Evolutionary conservation across 2,329 filamentous ascomycete genomes (phyloP), one percentile per base, ranked within the genome.

Genomic region (Cyanodermella asteris): DNA sequence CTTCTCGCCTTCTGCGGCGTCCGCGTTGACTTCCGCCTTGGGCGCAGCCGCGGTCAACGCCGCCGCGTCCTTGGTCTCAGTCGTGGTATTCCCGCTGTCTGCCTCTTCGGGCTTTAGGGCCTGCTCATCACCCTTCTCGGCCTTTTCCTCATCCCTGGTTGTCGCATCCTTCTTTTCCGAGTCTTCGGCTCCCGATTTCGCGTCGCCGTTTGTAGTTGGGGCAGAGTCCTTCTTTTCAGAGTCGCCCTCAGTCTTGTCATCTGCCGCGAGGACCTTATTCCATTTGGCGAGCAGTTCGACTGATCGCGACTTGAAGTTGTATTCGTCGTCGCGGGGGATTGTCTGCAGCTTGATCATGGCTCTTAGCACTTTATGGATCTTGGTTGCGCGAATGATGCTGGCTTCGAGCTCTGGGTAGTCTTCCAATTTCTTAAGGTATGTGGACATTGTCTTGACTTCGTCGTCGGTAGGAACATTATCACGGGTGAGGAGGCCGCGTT

Each of bases 331-430:
- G 32, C 72, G 72, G 5, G 82, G 82, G 37, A 97, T 91, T 4
- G 61, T 61, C 21, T 72, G 64, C 6, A 97, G 59, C 56, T 91
- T 93, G 40, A 93, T 57, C 36, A 97, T 87, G 4, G 74, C 81
- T 55, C 90, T 91, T 29, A 97, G 62, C 7, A 97, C 84, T 56
- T 97, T 97, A 66, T 94, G 84, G 50, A 97, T 93, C 61, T 94
- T 97, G 33, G 87, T 97, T 9, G 56, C 59, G 34, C 77, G 70
- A 40, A 94, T 91, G 38, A 93, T 87, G 36, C 70, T 69, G 16
- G 76, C 78, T 45, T 94, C 84, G 4, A 94, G 64, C 35, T 91
- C 76, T 2, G 66, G 46, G 59, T 68, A 72, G 6, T 59, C 64
- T 51, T 97, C 87, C 5, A 97, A 64, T 47, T 90, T 78, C 16